Evolutionary conservation across 225 moss, liverwort and hornwort genomes (phyloP).

Genomic region (Polytrichum commune): DNA sequence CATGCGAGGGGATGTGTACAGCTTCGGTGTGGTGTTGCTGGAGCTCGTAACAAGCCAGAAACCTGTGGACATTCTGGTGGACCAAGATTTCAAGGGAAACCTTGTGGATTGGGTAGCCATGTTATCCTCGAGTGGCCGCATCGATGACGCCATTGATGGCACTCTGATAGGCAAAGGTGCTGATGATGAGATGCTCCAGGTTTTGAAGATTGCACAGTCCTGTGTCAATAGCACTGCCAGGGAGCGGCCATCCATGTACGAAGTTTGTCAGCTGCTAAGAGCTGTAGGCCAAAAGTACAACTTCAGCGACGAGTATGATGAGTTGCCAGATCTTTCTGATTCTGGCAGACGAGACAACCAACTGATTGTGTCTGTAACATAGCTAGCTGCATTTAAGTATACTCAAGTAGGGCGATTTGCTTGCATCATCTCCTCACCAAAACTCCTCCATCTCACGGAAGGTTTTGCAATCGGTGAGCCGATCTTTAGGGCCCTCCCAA

Average conservation of each 20-base stretch:
- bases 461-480: no score
- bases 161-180: slow-evolving; percentile 53
- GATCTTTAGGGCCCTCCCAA: no score
- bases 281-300: slow-evolving; percentile 83
- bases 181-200: slow-evolving; percentile 86
- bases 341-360: slow-evolving; percentile 42
- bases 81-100: slow-evolving; percentile 72
- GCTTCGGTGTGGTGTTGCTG: slow-evolving; percentile 53
- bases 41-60: slow-evolving; percentile 55
- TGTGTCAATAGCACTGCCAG: slow-evolving; percentile 77
- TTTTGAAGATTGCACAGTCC: slow-evolving; percentile 74
- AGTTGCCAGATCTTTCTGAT: slow-evolving; percentile 48
- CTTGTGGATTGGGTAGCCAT: slow-evolving; percentile 82
- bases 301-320: slow-evolving; percentile 77
- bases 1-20: slow-evolving; percentile 56
- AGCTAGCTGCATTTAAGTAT: slow-evolving; percentile 4
- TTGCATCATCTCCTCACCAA: no score
- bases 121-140: slow-evolving; percentile 49
- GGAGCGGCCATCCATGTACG: slow-evolving; percentile 94
- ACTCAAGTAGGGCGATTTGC: no score
- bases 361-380: slow-evolving; percentile 55
- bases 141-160: slow-evolving; percentile 56
- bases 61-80: slow-evolving; percentile 45
- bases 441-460: no score
- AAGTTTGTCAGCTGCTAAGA: slow-evolving; percentile 74